Conservation (phyloP, 179 eudicot species). For the Beta corolliflora region DNA sequence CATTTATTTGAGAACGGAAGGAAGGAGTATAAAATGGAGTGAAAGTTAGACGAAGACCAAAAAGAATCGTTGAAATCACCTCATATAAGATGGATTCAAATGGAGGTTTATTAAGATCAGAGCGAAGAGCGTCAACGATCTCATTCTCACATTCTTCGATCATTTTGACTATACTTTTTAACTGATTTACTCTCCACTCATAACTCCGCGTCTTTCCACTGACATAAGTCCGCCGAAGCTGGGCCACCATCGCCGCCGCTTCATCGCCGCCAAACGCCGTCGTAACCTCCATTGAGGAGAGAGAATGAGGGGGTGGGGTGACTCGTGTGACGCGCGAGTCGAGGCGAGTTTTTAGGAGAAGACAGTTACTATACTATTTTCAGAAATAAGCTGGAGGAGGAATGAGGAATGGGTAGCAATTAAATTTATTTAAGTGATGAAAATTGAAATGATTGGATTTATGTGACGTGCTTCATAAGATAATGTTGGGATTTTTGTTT, state of each 20-base stretch:
- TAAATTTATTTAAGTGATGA: too few species aligned
- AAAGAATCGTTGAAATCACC: constrained; percentile 33
- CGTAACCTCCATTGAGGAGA: constrained; percentile 23
- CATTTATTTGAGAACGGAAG: too few species aligned
- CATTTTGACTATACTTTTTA: constrained; percentile 51
- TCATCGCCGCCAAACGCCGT: neutral
- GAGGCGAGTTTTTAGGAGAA: neutral
- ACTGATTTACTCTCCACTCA: constrained; percentile 76
- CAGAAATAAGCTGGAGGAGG: too few species aligned
- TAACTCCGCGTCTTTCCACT: constrained; percentile 57
- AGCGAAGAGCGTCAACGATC: constrained; percentile 57
- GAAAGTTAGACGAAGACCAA: too few species aligned
- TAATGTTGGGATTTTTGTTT: too few species aligned
- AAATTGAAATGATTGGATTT: neutral
- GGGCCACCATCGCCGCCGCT: constrained; percentile 39
- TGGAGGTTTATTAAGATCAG: constrained; percentile 68
- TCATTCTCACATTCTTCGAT: constrained; percentile 48
- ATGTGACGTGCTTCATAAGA: neutral
- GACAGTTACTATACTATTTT: neutral
- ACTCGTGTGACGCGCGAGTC: neutral
- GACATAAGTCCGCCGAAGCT: constrained; percentile 45
- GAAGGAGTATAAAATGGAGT: too few species aligned
- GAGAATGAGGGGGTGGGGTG: neutral
- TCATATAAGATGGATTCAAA: constrained; percentile 55
- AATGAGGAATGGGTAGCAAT: too few species aligned